Base-by-base conservation (phyloP, 2,329 filamentous ascomycete genomes). In the Clonostachys sp. region DNA sequence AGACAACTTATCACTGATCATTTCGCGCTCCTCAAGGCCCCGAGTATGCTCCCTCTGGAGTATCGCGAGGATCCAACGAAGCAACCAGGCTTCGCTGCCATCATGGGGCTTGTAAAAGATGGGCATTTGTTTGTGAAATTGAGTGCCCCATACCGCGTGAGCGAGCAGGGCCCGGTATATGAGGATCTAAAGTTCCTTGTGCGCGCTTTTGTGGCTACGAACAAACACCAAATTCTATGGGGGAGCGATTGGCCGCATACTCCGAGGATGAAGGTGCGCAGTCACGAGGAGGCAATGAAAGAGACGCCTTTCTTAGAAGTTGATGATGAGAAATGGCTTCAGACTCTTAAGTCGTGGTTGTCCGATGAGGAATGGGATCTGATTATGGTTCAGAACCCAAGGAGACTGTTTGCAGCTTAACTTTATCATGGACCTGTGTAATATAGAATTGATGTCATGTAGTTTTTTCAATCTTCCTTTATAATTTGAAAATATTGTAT, bases 221-320 rank as follows among this genome's bases (percentile, higher is more conserved):
- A 68, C 42, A 60, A 61, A 10, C 45, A 52, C 17, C 57, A 54
- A 5, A 48, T 68, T 10, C 34, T 68, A 2, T 70, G 36, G 64
- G 63, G 65, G 66, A 70, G 65, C 50, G 66, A 69, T 41, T 70
- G 63, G 63, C 64, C 65, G 2, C 65, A 68, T 48, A 67, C 63
- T 2, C 64, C 65, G 0, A 55, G 61, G 14, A 68, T 67, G 65
- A 67, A 62, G 45, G 58, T 65, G 2, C 60, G 65, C 1, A 60
- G 48, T 6, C 54, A 49, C 6, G 60, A 66, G 42, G 64, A 64
- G 34, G 65, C 63, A 2, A 46, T 68, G 47, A 53, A 49, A 5
- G 64, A 66, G 46, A 61, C 61, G 7, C 55, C 57, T 0, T 54
- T 53, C 14, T 34, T 60, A 3, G 51, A 53, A 5, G 53, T 61